These are phyloP conservation scores for Epichloe aotearoae DNA, from an alignment of 2,329 filamentous ascomycete species.

Conservation along the genomic window DNA sequence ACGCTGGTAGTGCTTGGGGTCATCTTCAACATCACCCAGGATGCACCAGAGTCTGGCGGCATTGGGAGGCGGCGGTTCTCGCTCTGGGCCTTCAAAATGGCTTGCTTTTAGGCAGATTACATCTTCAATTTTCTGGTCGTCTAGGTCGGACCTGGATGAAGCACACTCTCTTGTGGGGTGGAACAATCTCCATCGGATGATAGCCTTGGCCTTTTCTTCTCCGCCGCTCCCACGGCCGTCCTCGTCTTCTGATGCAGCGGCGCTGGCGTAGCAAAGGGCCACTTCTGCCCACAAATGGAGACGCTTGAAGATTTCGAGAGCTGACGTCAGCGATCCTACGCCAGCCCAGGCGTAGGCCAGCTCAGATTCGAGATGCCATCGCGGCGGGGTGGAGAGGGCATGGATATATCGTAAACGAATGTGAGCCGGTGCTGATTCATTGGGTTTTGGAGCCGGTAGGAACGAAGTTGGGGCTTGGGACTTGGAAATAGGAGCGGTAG, in stretches of 20 bases:
- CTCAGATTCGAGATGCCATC: constrained; percentile 92
- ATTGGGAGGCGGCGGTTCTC: constrained; percentile 60
- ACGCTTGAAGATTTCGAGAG: constrained; percentile 90
- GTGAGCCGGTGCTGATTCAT: constrained; percentile 64
- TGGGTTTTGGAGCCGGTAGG: constrained; percentile 59
- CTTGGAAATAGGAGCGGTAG: constrained; percentile 4
- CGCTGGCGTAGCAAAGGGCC: constrained; percentile 69
- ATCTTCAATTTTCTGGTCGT: constrained; percentile 41
- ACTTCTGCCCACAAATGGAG: constrained; percentile 91
- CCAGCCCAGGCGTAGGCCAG: constrained; percentile 85
- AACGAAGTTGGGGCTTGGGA: constrained; percentile 55
- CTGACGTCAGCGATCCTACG: constrained; percentile 76
- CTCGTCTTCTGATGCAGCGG: constrained; percentile 43
- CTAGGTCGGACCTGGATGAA: constrained; percentile 23
- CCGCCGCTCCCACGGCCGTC: constrained; percentile 40
- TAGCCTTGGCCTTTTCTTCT: constrained; percentile 67
- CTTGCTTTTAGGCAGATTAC: constrained; percentile 40
- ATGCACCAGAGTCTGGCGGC: constrained; percentile 87
- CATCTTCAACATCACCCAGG: constrained; percentile 72
- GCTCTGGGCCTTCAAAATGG: constrained; percentile 47
- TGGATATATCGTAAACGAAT: constrained; percentile 76
- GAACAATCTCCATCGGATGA: constrained; percentile 71
- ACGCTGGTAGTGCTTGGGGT: constrained; percentile 62
- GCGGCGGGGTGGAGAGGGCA: constrained; percentile 66
- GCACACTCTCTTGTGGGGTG: constrained; percentile 36